Evolutionary conservation across 805 yeast genomes (phyloP).

Genomic region (Saccharomycopsis sp.): DNA sequence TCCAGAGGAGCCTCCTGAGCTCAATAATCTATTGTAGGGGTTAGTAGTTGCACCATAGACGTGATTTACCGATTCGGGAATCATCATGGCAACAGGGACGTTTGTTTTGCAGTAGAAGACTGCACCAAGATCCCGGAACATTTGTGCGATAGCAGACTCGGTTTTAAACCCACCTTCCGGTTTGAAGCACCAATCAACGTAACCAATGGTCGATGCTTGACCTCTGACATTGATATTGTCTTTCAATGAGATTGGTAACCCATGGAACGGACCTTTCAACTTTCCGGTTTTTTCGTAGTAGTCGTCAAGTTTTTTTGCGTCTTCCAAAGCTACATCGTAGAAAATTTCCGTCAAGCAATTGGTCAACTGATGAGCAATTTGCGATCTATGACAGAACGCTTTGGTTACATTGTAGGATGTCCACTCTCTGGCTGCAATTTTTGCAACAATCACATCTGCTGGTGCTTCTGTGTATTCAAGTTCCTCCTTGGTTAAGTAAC

Average conservation of each 20-base stretch:
- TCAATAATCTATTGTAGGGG: conserved; percentile 48
- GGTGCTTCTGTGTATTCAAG: conserved; percentile 34
- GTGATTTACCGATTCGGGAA: conserved; percentile 55
- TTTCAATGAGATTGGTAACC: conserved; percentile 57
- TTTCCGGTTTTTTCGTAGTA: conserved; percentile 40
- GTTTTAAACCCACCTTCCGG: conserved; percentile 14
- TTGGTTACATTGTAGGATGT: conserved; percentile 40
- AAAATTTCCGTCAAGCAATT: conserved; percentile 35
- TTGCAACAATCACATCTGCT: conserved; percentile 27
- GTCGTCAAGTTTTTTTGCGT: conserved; percentile 51
- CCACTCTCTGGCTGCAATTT: conserved; percentile 31
- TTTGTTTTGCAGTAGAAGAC: conserved; percentile 59
- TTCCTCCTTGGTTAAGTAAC: conserved; percentile 31
- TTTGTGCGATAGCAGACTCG: conserved; percentile 15
- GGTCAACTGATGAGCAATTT: conserved; percentile 50
- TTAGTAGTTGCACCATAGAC: conserved; percentile 54
- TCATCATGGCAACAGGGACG: conserved; percentile 68
- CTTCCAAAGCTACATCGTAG: conserved; percentile 50
- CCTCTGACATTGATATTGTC: conserved; percentile 38
- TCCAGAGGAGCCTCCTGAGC: conserved; percentile 67
- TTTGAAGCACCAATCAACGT: conserved; percentile 26
- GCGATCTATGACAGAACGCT: conserved; percentile 57
- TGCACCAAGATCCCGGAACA: conserved; percentile 41
- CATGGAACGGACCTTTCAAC: conserved; percentile 55
- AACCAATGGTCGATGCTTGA: conserved; percentile 43